A percentile compares a stretch with the other conserved stretches of the same genome.
These are phyloP conservation scores for Elasticomyces elasticus DNA, from an alignment of 495 filamentous ascomycete genomes.

Conservation along the genomic window DNA sequence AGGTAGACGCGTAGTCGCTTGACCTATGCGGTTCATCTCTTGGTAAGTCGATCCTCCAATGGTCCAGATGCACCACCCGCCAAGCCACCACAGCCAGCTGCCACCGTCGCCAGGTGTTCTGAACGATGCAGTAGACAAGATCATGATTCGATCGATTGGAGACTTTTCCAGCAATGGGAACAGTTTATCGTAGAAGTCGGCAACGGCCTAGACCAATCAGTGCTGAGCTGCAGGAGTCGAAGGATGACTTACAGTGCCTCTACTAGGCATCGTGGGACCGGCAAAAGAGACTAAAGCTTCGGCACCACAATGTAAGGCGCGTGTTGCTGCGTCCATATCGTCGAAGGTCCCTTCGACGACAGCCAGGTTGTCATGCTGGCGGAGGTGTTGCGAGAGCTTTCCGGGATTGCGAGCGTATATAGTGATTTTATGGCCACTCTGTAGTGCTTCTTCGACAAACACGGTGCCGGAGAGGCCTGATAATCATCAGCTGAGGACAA, in stretches of 20 bases:
- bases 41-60: neutral
- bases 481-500: too few relatives aligned
- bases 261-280: neutral
- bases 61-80: neutral
- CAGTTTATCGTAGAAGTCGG: conserved; percentile 2
- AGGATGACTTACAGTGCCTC: conserved; percentile 1
- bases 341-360: neutral
- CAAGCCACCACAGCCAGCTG: neutral
- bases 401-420: conserved; percentile 6
- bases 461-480: neutral
- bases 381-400: neutral
- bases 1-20: neutral
- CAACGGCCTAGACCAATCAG: neutral
- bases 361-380: neutral
- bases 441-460: conserved; percentile 5
- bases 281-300: conserved; percentile 6
- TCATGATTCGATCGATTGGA: neutral
- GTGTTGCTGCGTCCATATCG: neutral
- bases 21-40: neutral
- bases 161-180: neutral
- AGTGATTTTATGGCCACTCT: conserved; percentile 1
- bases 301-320: neutral
- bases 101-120: neutral
- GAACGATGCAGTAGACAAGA: neutral
- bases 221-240: neutral